phyloP scores from a whole-genome alignment of 169 alveolate species.

The Miamiensis avidus region DNA sequence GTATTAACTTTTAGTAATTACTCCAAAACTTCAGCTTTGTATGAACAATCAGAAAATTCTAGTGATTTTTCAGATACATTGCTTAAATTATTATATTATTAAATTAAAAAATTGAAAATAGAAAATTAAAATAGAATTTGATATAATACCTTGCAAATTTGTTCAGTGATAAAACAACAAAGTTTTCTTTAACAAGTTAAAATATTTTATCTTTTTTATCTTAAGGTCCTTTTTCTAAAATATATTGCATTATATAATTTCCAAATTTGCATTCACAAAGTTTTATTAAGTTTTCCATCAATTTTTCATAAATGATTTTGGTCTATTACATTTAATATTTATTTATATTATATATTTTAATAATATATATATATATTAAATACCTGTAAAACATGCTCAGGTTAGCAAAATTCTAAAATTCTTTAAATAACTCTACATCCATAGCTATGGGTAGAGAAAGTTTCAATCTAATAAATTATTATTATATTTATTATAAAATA shows the following conservation, averaged over 20 bases:
- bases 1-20: not conserved
- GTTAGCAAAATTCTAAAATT: slow-evolving; percentile 29
- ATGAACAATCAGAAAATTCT: slow-evolving; percentile 4
- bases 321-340: slow-evolving; percentile 21
- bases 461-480: slow-evolving; percentile 11
- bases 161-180: slow-evolving; percentile 24
- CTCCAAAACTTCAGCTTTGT: slow-evolving; percentile 14
- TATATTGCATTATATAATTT: slow-evolving; percentile 29
- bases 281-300: slow-evolving; percentile 13
- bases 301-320: slow-evolving; percentile 24
- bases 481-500: too few species aligned
- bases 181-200: slow-evolving; percentile 10
- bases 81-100: not conserved
- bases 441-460: slow-evolving; percentile 29
- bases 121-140: not conserved
- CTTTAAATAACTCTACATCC: slow-evolving; percentile 45
- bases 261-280: slow-evolving; percentile 38
- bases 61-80: slow-evolving; percentile 27
- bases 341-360: not conserved
- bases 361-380: not conserved
- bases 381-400: slow-evolving; percentile 6
- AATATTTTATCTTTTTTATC: slow-evolving; percentile 6
- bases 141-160: slow-evolving; percentile 40
- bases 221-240: slow-evolving; percentile 28
- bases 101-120: not conserved